Evolutionary conservation across 306 rosid genomes (phyloP), one percentile per base, ranked within the genome.

Genomic region (Betula pendula): DNA sequence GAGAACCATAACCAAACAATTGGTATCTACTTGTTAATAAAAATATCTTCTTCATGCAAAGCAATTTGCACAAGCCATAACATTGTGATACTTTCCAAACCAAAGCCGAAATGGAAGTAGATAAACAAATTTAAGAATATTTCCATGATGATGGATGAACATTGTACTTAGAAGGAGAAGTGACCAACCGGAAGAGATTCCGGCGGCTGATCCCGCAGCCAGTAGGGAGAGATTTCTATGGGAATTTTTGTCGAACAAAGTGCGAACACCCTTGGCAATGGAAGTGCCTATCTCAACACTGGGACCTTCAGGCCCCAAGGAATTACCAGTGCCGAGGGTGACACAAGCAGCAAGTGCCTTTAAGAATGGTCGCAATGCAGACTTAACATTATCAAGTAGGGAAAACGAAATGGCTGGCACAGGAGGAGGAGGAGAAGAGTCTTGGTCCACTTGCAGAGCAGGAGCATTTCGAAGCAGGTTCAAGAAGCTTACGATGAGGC

Each of bases 131-230:
- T 17, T 63, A 16, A 31, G 47, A 17, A 63, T 17, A 13, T 33
- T 63, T 63, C 15, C 22, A 38, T 8, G 49, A 53, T 38, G 67
- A 38, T 15, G 8, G 45, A 25, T 42, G 76, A n/a, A 53, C 5
- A 5, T 22, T 53, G 6, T 33, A 33, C 15, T 44, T 29, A 3
- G n/a, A 33, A 71, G 24, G 27, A 71, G 75, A 24, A 45, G 35
- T 24, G 53, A 59, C 77, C 45, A 52, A 90, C 96, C 97, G 14
- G 97, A 90, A 70, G 98, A 82, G 76, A 95, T 85, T 51, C 98
- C 98, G 50, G 97, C 97, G n/a, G 98, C 97, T 71, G 98, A 90
- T 78, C 97, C 97, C 40, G 97, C 91, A 10, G 96, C 97, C 7
- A 88, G 72, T 84, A 89, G 87, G 51, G 98, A 87, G 25, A 90